Percentiles rank a stretch among this genome's conserved stretches.
Conservation (phyloP, 148 eudicot genomes). For the Chenopodium berlandieri region DNA sequence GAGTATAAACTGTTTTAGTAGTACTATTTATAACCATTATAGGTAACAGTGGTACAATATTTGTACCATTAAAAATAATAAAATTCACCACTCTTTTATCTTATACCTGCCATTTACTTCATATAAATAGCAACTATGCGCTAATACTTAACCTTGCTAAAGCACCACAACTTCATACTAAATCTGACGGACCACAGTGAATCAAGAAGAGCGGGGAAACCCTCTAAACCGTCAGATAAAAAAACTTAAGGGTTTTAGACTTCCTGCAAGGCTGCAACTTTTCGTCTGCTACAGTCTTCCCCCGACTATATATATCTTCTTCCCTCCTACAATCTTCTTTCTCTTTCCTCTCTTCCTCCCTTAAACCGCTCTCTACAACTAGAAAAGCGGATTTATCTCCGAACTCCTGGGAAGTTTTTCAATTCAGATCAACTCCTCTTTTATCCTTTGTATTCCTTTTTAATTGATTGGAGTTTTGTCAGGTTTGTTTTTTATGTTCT, state of each 20-base stretch:
- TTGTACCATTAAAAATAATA: too few species aligned
- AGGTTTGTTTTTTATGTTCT: not conserved
- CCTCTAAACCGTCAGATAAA: not conserved
- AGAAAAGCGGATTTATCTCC: not conserved
- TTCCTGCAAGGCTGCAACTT: not conserved
- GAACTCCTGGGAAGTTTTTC: not conserved
- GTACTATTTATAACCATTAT: too few species aligned
- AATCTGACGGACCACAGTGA: not conserved
- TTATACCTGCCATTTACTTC: too few species aligned
- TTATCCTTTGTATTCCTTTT: not conserved
- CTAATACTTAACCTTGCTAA: too few species aligned
- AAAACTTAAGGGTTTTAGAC: constrained; percentile 2
- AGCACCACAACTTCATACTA: too few species aligned
- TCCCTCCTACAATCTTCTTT: not conserved
- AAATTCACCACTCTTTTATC: too few species aligned
- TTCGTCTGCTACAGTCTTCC: not conserved
- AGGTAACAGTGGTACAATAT: too few species aligned
- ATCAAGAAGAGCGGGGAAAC: not conserved
- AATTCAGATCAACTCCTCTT: not conserved
- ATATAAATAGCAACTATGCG: too few species aligned
- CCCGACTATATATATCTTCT: not conserved
- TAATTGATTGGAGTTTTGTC: not conserved
- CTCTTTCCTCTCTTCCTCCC: too few species aligned
- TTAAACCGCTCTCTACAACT: not conserved
- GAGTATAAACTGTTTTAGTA: too few species aligned